Percentiles rank a stretch among this genome's conserved stretches.
Evolutionary conservation across 176 grass and related monocot genomes (phyloP).

Genomic region (Oryza glaberrima): DNA sequence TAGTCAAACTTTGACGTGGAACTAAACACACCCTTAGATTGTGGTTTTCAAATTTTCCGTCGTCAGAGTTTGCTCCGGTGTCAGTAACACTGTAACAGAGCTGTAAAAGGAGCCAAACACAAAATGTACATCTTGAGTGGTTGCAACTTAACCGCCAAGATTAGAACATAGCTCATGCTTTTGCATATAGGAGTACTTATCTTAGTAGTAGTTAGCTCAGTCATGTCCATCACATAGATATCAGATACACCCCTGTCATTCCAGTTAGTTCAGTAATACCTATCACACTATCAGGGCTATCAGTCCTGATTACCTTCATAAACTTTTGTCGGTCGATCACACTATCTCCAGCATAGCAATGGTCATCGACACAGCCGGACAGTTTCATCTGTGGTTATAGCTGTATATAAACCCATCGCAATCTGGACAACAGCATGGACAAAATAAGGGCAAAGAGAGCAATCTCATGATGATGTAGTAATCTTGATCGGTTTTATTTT

Average conservation of each 20-base stretch:
- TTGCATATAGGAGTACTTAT: neutral
- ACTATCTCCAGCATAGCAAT: neutral
- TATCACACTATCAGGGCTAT: neutral
- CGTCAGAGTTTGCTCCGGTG: neutral
- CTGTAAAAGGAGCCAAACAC: neutral
- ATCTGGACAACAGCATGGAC: neutral
- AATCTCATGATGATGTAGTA: neutral
- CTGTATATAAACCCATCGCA: neutral
- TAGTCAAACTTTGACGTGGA: too few relatives aligned
- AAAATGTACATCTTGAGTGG: neutral
- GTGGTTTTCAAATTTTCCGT: neutral
- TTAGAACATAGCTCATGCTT: neutral
- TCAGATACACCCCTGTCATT: neutral
- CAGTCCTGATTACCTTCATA: slow-evolving; percentile 16
- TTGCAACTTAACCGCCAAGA: slow-evolving; percentile 18
- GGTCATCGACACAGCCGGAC: slow-evolving; percentile 28
- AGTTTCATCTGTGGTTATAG: neutral
- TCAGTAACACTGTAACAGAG: neutral
- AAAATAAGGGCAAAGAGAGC: neutral
- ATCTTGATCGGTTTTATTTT: slow-evolving; percentile 25
- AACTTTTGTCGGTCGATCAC: neutral
- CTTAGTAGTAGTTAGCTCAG: neutral
- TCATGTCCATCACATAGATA: neutral
- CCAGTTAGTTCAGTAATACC: slow-evolving; percentile 37
- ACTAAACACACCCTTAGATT: neutral